These are phyloP conservation scores for Drechslerella stenobrocha DNA, from an alignment of 2,329 filamentous ascomycete species.

Conservation along the genomic window DNA sequence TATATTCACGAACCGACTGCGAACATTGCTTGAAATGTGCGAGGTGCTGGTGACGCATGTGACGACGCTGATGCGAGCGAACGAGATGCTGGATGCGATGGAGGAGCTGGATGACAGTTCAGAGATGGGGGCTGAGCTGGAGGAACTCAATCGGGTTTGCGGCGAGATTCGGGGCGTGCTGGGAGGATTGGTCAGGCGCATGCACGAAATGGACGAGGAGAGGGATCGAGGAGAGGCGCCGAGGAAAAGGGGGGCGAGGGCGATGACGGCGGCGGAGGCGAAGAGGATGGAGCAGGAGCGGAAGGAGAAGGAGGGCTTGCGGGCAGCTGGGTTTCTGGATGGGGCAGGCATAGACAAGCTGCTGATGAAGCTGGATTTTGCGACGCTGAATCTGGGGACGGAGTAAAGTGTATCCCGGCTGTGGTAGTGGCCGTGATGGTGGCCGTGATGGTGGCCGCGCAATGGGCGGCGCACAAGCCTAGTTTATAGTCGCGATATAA, in stretches of 20 bases:
- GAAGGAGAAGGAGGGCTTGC: constrained; percentile 25
- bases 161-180: constrained; percentile 48
- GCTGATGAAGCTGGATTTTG: constrained; percentile 53
- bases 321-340: constrained; percentile 23
- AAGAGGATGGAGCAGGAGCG: constrained; percentile 9
- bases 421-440: too few species aligned
- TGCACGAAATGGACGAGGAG: constrained; percentile 53
- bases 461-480: too few species aligned
- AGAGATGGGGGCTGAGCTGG: constrained; percentile 30
- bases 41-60: constrained; percentile 50
- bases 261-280: constrained; percentile 24
- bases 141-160: constrained; percentile 47
- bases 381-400: constrained; percentile 41
- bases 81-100: constrained; percentile 49
- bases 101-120: constrained; percentile 21
- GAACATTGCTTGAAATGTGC: constrained; percentile 48
- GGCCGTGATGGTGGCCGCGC: too few species aligned
- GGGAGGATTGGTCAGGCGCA: constrained; percentile 49
- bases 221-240: constrained; percentile 47
- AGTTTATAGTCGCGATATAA: too few species aligned
- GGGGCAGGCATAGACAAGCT: constrained; percentile 52
- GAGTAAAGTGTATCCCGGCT: too few species aligned
- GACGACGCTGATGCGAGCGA: constrained; percentile 40
- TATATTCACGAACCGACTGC: constrained; percentile 50
- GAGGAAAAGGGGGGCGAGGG: constrained; percentile 27